Base-by-base conservation (phyloP, 345 rosid genomes). In the Linum usitatissimum region DNA sequence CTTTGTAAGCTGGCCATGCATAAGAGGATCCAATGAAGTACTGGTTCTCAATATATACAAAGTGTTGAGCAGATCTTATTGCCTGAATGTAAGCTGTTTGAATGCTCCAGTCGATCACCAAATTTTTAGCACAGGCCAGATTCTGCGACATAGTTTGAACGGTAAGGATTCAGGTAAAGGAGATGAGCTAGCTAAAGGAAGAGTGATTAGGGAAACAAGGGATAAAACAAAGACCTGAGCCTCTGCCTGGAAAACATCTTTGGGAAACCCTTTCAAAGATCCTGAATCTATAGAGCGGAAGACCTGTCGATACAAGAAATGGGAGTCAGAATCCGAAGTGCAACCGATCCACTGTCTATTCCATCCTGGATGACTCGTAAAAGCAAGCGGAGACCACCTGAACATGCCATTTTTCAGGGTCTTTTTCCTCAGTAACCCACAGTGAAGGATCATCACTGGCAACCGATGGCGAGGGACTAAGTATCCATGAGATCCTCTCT, bases 41-140 rank as follows among this genome's bases (percentile, higher is more conserved):
- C 53, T 90, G 97, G 67, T 90, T 90, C 80, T 90, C 97, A 28
- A 90, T 90, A 56, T 87, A 87, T 63, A 90, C 81, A 66, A 83
- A 90, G 71, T 84, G 88, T 53, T 85, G 93, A 13, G 96, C 96
- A 17, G 83, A 84, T 83, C 97, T 75, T 70, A 91, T 91, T 70
- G 91, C 91, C 56, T 87, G 90, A 70, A 91, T 80, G 64, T 91
- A 91, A 59, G 97, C 96, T 63, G 83, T 86, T 69, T 91, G 94
- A 70, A 91, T 84, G 82, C 97, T 91, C 78, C 77, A 80, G 68
- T 91, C 97, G 59, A 88, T 79, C 68, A 84, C 94, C 78, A 86
- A 71, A 75, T 83, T 80, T 66, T 91, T 91, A 20, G 94, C 91
- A 66, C 96, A 88, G 30, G 83, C 84, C 36, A 91, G 96, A 73